phyloP scores from a whole-genome alignment of 1,139 yeast genomes.

The Suhomyces bokatorum region DNA sequence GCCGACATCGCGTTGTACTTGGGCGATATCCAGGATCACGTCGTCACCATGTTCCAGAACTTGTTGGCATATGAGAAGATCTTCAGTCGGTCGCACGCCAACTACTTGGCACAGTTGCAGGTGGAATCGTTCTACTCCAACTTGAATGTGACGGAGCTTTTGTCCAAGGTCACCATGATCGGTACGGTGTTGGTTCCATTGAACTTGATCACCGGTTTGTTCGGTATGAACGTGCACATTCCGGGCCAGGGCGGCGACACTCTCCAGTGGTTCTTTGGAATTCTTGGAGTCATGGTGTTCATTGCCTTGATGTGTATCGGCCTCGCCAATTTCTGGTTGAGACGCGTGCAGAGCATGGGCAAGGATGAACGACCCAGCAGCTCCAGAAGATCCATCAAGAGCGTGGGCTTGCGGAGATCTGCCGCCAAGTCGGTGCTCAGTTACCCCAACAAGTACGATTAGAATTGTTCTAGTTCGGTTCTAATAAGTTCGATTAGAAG shows the following conservation, averaged over 20 bases:
- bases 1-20: slow-evolving; percentile 83
- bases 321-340: slow-evolving; percentile 41
- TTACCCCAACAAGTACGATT: slow-evolving; percentile 42
- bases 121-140: slow-evolving; percentile 87
- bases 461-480: too few relatives aligned
- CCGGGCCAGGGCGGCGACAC: slow-evolving; percentile 62
- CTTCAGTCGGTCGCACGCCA: slow-evolving; percentile 86
- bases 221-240: slow-evolving; percentile 92
- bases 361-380: slow-evolving; percentile 14
- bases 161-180: slow-evolving; percentile 83
- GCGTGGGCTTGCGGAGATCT: slow-evolving; percentile 43
- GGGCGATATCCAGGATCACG: slow-evolving; percentile 98
- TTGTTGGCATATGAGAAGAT: slow-evolving; percentile 88
- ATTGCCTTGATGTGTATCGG: slow-evolving; percentile 35
- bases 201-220: slow-evolving; percentile 86
- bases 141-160: slow-evolving; percentile 79
- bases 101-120: slow-evolving; percentile 90
- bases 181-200: slow-evolving; percentile 92
- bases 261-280: slow-evolving; percentile 44
- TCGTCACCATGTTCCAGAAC: slow-evolving; percentile 92
- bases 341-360: slow-evolving; percentile 16
- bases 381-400: slow-evolving; percentile 42
- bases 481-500: too few relatives aligned
- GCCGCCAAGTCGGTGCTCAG: slow-evolving; percentile 44
- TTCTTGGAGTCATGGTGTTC: slow-evolving; percentile 37